phyloP scores from a whole-genome alignment of 176 grass and related monocot species.

The Guadua angustifolia region DNA sequence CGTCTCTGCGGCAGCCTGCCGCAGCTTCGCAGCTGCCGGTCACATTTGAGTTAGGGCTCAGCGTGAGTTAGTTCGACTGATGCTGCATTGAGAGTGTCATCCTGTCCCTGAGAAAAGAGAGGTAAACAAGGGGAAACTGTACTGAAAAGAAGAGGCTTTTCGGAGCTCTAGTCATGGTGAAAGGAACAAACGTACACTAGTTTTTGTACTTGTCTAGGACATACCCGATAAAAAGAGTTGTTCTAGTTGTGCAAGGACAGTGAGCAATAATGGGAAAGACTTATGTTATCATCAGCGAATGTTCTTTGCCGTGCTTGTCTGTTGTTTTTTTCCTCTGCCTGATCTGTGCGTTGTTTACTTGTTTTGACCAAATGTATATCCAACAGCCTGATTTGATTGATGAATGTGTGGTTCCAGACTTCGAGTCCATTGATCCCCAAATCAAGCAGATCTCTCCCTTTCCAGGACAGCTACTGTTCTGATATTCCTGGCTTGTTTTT shows the following conservation, averaged over 20 bases:
- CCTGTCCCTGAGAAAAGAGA: too few species aligned
- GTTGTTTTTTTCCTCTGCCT: too few species aligned
- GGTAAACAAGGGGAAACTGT: too few species aligned
- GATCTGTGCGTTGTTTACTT: neutral
- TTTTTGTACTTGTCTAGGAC: too few species aligned
- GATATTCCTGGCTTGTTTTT: too few species aligned
- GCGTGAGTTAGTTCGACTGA: neutral
- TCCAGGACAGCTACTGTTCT: too few species aligned
- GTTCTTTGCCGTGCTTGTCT: neutral
- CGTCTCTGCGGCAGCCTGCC: neutral
- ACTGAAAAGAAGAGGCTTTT: too few species aligned
- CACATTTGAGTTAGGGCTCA: constrained; percentile 1
- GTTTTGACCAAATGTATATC: neutral
- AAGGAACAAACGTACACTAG: too few species aligned
- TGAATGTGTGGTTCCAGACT: neutral
- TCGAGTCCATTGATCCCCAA: neutral
- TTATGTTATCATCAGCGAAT: neutral
- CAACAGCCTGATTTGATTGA: neutral
- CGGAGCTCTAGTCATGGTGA: too few species aligned
- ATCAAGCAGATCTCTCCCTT: neutral
- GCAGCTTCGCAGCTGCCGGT: neutral
- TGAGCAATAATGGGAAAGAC: neutral
- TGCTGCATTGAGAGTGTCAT: neutral
- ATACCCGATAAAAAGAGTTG: too few species aligned
- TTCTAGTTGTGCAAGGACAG: too few species aligned